These are phyloP conservation scores for Linum usitatissimum DNA, from an alignment of 345 rosid genomes.

Conservation along the genomic window DNA sequence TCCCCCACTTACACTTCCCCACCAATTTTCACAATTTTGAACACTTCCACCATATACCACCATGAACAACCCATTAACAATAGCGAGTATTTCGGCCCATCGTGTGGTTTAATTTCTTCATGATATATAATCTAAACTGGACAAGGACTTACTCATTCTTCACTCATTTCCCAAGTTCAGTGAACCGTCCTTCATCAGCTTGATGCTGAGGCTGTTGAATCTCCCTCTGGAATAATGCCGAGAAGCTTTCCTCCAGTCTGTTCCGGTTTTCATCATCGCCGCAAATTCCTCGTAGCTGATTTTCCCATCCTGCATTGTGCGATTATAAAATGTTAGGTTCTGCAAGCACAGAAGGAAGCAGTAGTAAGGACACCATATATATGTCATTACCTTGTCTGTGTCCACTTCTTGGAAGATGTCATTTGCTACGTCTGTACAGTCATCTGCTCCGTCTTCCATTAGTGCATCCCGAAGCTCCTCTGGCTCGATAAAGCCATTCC, in stretches of 20 bases:
- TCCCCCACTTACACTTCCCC: too few relatives aligned
- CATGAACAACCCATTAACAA: too few relatives aligned
- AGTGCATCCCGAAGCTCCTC: conserved; percentile 81
- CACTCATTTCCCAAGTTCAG: conserved; percentile 69
- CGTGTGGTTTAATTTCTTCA: too few relatives aligned
- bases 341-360: background rate
- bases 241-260: conserved; percentile 99
- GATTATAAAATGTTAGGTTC: background rate
- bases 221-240: conserved; percentile 99
- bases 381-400: conserved; percentile 67
- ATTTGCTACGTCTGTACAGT: conserved; percentile 79
- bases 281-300: conserved; percentile 96
- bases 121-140: too few relatives aligned
- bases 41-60: too few relatives aligned
- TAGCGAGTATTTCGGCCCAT: too few relatives aligned
- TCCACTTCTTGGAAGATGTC: conserved; percentile 99
- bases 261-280: conserved; percentile 99
- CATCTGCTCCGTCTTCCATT: conserved; percentile 95
- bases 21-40: too few relatives aligned
- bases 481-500: conserved; percentile 76
- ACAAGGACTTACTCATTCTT: background rate
- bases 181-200: conserved; percentile 95
- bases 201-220: conserved; percentile 94
- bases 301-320: conserved; percentile 63
- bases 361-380: conserved; percentile 1